These are phyloP conservation scores for Papilionanthe hybrid DNA, from an alignment of 116 monocot genomes.

Conservation along the genomic window DNA sequence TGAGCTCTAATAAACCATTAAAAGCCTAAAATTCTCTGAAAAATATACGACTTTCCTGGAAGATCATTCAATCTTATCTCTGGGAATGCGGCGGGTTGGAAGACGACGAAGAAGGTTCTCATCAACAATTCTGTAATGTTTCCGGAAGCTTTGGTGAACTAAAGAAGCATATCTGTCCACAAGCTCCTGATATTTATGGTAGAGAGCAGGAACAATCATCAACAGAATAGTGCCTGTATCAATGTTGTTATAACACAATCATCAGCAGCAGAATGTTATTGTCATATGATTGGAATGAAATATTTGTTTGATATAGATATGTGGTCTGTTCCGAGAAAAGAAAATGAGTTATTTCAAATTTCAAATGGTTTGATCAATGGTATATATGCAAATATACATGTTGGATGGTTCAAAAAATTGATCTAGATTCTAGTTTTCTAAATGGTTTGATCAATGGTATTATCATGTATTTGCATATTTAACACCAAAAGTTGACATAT, in stretches of 20 bases:
- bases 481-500: too few species aligned
- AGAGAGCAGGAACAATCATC: conserved; percentile 73
- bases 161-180: conserved; percentile 75
- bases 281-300: too few species aligned
- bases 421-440: too few species aligned
- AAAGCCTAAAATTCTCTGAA: too few species aligned
- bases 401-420: too few species aligned
- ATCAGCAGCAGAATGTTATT: not conserved
- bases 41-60: too few species aligned
- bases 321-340: not conserved
- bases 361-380: too few species aligned
- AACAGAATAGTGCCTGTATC: conserved; percentile 56
- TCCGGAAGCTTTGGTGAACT: conserved; percentile 72
- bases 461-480: not conserved
- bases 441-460: too few species aligned
- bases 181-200: conserved; percentile 66
- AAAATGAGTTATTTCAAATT: too few species aligned
- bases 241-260: not conserved
- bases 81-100: conserved; percentile 24
- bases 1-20: too few species aligned
- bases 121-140: conserved; percentile 83
- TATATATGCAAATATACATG: too few species aligned
- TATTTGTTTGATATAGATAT: not conserved
- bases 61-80: conserved; percentile 10
- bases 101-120: conserved; percentile 74